Conservation (phyloP, 2,329 filamentous ascomycete species). For the Macrophomina pseudophaseolina region DNA sequence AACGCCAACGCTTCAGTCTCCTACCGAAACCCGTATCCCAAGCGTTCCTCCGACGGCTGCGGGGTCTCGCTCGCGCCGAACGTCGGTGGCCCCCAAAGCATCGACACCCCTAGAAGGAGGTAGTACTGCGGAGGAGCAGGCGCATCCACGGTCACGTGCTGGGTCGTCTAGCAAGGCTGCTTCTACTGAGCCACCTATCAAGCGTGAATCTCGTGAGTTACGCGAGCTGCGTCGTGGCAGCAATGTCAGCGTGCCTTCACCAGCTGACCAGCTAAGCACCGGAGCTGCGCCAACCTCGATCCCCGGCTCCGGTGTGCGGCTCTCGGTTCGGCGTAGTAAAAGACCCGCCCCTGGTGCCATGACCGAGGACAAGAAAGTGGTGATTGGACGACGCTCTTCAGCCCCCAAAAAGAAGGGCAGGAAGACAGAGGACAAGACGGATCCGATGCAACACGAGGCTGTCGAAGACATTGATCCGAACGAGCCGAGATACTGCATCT, state of each 20-base stretch:
- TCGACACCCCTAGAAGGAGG: conserved; percentile 25
- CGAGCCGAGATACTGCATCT: conserved; percentile 78
- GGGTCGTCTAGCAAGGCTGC: conserved; percentile 48
- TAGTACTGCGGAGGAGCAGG: conserved; percentile 37
- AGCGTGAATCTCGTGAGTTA: conserved; percentile 41
- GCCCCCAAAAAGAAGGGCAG: conserved; percentile 61
- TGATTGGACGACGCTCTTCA: conserved; percentile 67
- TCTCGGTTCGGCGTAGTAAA: conserved; percentile 53
- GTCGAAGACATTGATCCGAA: conserved; percentile 66
- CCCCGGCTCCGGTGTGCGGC: conserved; percentile 40
- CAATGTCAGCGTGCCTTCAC: conserved; percentile 50
- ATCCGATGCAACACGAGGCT: conserved; percentile 39
- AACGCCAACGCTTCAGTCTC: conserved; percentile 16
- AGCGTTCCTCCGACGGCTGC: conserved; percentile 19
- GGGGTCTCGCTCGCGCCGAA: conserved; percentile 20
- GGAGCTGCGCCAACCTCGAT: conserved; percentile 34
- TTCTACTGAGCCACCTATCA: conserved; percentile 53
- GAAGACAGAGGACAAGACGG: conserved; percentile 65
- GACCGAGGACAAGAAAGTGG: conserved; percentile 66
- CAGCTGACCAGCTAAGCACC: conserved; percentile 30
- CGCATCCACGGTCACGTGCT: conserved; percentile 39
- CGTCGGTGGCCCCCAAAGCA: conserved; percentile 25
- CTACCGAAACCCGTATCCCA: conserved; percentile 1
- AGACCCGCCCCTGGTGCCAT: conserved; percentile 79
- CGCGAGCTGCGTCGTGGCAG: conserved; percentile 52